phyloP scores from a whole-genome alignment of 129 eudicot species.

The carrot (Daucus carota) region DH1_v3.0 NC_030389.2:33630501-33631000 shows the following conservation, averaged over 20 bases:
- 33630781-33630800: not conserved
- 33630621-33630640: slow-evolving; percentile 70
- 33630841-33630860: slow-evolving; percentile 3
- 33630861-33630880: not conserved
- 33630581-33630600: not conserved
- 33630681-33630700: slow-evolving; percentile 36
- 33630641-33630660: slow-evolving; percentile 60
- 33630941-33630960: not conserved
- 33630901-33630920: not conserved
- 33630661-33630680: slow-evolving; percentile 67
- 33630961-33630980: not conserved
- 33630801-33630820: not conserved
- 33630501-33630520: too few species aligned
- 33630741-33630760: not conserved
- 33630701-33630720: slow-evolving; percentile 18
- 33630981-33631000: not conserved
- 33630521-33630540: too few species aligned
- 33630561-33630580: too few species aligned
- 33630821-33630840: not conserved
- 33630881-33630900: not conserved
- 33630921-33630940: not conserved
- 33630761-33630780: not conserved
- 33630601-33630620: slow-evolving; percentile 29
- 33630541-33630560: too few species aligned
- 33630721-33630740: not conserved